A percentile compares a stretch with the other conserved stretches of the same genome.
Evolutionary conservation across 768 basidiomycete genomes (phyloP).

Genomic region (Suillus alpinus): DNA sequence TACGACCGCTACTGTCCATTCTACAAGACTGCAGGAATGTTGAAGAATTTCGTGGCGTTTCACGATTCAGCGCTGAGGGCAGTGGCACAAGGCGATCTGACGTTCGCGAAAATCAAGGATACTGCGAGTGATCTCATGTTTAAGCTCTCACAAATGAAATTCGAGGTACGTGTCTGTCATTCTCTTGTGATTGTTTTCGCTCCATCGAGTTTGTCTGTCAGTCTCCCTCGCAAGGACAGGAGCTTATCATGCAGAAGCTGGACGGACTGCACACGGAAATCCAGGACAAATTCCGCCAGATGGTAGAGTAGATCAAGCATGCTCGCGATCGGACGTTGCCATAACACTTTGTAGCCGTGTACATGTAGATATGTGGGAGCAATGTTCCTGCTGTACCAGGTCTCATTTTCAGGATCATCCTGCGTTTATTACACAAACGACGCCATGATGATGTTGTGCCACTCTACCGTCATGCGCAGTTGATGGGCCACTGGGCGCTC

Average conservation of each 20-base stretch:
- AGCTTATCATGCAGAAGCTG: constrained; percentile 76
- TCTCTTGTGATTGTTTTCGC: background rate
- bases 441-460: background rate
- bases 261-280: constrained; percentile 83
- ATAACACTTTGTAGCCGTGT: constrained; percentile 15
- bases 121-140: constrained; percentile 85
- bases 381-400: background rate
- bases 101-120: constrained; percentile 87
- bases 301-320: constrained; percentile 58
- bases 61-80: constrained; percentile 88
- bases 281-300: constrained; percentile 86
- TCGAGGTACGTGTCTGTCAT: constrained; percentile 62
- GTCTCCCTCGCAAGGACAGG: constrained; percentile 91
- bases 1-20: constrained; percentile 98
- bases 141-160: constrained; percentile 99
- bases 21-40: constrained; percentile 97
- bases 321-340: background rate
- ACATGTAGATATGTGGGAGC: background rate
- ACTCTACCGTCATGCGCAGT: background rate
- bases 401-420: background rate
- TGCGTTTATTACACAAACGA: background rate
- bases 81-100: constrained; percentile 78
- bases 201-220: constrained; percentile 27
- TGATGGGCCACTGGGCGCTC: background rate
- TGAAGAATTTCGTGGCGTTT: constrained; percentile 92